phyloP scores from a whole-genome alignment of 1,284 basidiomycete species.

The Sporisorium exsertum region DNA sequence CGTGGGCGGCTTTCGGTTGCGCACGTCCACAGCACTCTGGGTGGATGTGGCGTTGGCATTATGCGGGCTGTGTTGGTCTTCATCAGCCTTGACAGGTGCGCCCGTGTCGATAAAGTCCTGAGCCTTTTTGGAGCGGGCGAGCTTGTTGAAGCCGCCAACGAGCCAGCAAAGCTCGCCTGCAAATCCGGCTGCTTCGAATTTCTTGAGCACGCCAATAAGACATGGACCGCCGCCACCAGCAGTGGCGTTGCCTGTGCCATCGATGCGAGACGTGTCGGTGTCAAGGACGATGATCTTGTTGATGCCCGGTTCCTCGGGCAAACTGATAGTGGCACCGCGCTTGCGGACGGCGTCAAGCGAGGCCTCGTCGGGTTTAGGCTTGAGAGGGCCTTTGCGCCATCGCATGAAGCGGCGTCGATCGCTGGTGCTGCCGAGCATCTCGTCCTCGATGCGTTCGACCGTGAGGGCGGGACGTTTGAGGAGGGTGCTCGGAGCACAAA shows the following conservation, averaged over 20 bases:
- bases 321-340: constrained; percentile 30
- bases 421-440: constrained; percentile 56
- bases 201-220: constrained; percentile 64
- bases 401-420: constrained; percentile 52
- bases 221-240: constrained; percentile 65
- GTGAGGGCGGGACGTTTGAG: constrained; percentile 72
- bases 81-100: constrained; percentile 5
- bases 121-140: constrained; percentile 34
- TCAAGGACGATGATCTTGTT: constrained; percentile 66
- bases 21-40: neutral
- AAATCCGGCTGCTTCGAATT: constrained; percentile 64
- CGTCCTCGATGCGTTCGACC: constrained; percentile 62
- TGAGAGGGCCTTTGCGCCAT: constrained; percentile 53
- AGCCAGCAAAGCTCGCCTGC: constrained; percentile 66
- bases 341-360: constrained; percentile 29
- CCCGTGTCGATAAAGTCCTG: constrained; percentile 37
- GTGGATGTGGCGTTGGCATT: neutral
- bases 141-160: constrained; percentile 63
- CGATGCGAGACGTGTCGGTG: constrained; percentile 54
- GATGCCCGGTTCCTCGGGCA: constrained; percentile 40
- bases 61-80: neutral
- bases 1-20: constrained; percentile 21
- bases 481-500: constrained; percentile 92
- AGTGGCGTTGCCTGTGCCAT: constrained; percentile 57
- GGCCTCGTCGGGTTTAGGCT: constrained; percentile 21